A percentile compares a stretch with the other conserved stretches of the same genome.
These are phyloP conservation scores for Aspergillus taichungensis DNA, from an alignment of 495 filamentous ascomycete genomes.

Conservation along the genomic window DNA sequence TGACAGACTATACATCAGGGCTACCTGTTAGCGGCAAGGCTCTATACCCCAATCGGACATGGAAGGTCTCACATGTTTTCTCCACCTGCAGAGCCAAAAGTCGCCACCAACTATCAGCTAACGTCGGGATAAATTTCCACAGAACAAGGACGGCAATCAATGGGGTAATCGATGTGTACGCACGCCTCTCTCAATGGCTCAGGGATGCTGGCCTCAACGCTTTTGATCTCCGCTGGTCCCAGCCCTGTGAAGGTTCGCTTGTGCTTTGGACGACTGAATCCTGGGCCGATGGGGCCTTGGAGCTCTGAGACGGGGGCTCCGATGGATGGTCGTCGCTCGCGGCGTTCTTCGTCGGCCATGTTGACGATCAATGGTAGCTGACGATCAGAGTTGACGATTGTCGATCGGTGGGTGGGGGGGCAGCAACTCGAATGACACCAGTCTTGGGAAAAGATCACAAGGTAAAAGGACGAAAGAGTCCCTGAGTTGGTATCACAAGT, in stretches of 20 bases:
- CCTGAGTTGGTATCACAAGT: too few species aligned
- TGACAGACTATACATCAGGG: constrained; percentile 39
- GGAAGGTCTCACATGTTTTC: constrained; percentile 52
- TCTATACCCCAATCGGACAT: background rate
- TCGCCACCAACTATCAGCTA: background rate
- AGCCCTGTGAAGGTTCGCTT: constrained; percentile 91
- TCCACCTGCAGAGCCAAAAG: constrained; percentile 49
- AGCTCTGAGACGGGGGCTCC: constrained; percentile 77
- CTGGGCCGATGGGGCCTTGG: constrained; percentile 68
- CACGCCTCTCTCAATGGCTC: constrained; percentile 76
- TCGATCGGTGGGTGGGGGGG: too few species aligned
- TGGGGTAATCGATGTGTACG: background rate
- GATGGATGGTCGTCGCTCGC: constrained; percentile 66
- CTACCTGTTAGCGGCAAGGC: background rate
- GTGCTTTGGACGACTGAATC: constrained; percentile 76
- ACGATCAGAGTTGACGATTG: background rate
- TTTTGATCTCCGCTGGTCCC: constrained; percentile 83
- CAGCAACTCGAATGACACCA: too few species aligned
- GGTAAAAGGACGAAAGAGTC: too few species aligned
- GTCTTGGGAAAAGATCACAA: too few species aligned
- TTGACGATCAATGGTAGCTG: background rate
- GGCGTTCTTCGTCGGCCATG: constrained; percentile 19
- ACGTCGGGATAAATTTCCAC: background rate
- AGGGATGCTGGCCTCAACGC: constrained; percentile 81
- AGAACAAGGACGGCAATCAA: background rate